Evolutionary conservation across 306 rosid genomes (phyloP).

Genomic region (Fragaria nilgerrensis): DNA sequence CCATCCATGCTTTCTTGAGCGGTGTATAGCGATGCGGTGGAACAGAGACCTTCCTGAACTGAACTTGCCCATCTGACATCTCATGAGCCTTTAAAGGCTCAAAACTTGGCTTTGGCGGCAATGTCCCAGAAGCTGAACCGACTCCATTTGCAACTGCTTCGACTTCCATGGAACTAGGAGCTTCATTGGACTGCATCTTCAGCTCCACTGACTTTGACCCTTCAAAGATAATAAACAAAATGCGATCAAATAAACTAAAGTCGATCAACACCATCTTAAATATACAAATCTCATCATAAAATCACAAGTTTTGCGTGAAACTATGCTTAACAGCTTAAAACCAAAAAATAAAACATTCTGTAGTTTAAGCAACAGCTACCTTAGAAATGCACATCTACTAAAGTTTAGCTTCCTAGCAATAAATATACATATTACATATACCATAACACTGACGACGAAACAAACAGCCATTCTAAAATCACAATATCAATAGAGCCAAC

Average conservation of each 20-base stretch:
- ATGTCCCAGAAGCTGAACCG: slow-evolving; percentile 19
- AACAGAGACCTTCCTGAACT: slow-evolving; percentile 74
- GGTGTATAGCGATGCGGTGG: slow-evolving; percentile 82
- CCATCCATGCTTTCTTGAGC: slow-evolving; percentile 90
- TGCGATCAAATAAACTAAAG: neutral
- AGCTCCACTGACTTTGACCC: slow-evolving; percentile 8
- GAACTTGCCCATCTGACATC: slow-evolving; percentile 80
- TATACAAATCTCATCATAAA: neutral
- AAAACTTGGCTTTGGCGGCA: slow-evolving; percentile 70
- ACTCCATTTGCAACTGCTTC: slow-evolving; percentile 39
- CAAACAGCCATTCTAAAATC: neutral
- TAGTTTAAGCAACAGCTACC: neutral
- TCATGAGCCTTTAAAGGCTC: slow-evolving; percentile 81
- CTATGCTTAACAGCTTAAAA: neutral
- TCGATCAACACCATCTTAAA: neutral
- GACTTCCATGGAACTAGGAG: slow-evolving; percentile 54
- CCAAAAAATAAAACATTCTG: neutral
- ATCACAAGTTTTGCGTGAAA: neutral
- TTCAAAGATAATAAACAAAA: neutral
- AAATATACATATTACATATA: neutral
- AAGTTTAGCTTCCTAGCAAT: neutral
- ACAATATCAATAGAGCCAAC: neutral
- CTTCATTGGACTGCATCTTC: slow-evolving; percentile 54
- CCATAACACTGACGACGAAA: too few relatives aligned
- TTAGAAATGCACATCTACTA: neutral